Evolutionary conservation across 352 stramenopile species (phyloP).

Genomic region (Globisporangium nodosum): DNA sequence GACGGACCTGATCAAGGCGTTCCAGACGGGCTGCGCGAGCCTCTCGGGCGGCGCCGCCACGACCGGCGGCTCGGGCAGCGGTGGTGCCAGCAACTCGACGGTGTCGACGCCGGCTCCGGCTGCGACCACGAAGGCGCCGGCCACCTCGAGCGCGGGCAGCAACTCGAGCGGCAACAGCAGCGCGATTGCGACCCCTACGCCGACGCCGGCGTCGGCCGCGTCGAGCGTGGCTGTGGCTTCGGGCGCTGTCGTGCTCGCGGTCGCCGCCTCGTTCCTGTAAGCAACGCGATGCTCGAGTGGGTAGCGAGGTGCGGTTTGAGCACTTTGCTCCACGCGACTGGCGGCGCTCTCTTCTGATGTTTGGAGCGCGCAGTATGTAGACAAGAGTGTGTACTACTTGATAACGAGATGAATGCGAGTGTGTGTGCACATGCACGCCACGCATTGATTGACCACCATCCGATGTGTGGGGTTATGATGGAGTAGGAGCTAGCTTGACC

Average conservation of each 20-base stretch:
- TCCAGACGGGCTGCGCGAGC: not conserved
- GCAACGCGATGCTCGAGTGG: not conserved
- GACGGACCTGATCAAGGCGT: not conserved
- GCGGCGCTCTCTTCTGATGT: not conserved
- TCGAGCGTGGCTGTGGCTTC: conserved; percentile 4
- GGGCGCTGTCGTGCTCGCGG: conserved; percentile 6
- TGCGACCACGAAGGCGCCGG: not conserved
- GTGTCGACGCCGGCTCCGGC: not conserved
- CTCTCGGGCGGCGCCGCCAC: not conserved
- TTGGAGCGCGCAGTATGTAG: not conserved
- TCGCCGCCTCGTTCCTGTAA: conserved; percentile 14
- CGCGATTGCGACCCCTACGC: not conserved
- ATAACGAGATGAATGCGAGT: not conserved
- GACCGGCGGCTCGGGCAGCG: not conserved
- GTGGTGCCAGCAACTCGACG: not conserved
- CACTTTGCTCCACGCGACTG: not conserved
- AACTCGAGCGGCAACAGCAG: not conserved
- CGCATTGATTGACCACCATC: not conserved
- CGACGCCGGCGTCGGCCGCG: conserved; percentile 3
- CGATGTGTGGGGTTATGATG: not conserved
- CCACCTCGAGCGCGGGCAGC: not conserved
- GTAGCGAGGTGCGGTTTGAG: not conserved
- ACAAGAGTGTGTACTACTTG: conserved; percentile 5
- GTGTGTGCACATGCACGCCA: not conserved
- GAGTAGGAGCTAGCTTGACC: too few relatives aligned